Evolutionary conservation across 805 yeast genomes (phyloP).

Genomic region (Yamadazyma tumulicola): DNA sequence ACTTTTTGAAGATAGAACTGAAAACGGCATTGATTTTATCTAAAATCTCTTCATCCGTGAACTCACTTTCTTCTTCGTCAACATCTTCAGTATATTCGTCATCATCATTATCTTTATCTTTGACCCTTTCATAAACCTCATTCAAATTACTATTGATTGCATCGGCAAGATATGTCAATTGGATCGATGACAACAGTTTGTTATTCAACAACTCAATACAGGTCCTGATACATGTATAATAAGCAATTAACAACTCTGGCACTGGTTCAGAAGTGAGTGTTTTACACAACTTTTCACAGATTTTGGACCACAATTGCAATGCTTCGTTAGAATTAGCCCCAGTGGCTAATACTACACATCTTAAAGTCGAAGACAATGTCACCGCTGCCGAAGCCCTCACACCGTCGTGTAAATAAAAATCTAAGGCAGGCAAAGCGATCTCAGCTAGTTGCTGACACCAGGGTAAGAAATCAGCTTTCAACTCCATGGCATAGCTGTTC

Average conservation of each 20-base stretch:
- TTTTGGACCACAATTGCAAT: slow-evolving; percentile 65
- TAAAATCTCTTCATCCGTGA: slow-evolving; percentile 85
- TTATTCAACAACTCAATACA: slow-evolving; percentile 68
- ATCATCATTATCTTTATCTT: slow-evolving; percentile 62
- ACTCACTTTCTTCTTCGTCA: slow-evolving; percentile 79
- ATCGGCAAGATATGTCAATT: slow-evolving; percentile 53
- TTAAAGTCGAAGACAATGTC: slow-evolving; percentile 72
- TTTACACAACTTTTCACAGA: slow-evolving; percentile 63
- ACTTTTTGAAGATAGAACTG: slow-evolving; percentile 63
- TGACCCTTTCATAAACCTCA: slow-evolving; percentile 69
- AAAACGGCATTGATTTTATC: slow-evolving; percentile 82
- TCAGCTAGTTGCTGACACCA: slow-evolving; percentile 80
- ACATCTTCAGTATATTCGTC: slow-evolving; percentile 87
- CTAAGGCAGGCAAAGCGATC: slow-evolving; percentile 82
- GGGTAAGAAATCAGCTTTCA: slow-evolving; percentile 78
- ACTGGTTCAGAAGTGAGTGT: slow-evolving; percentile 77
- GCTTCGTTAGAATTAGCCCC: slow-evolving; percentile 60
- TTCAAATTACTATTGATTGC: slow-evolving; percentile 58
- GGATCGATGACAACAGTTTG: slow-evolving; percentile 51
- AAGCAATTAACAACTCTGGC: slow-evolving; percentile 75
- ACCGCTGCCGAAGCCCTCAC: slow-evolving; percentile 90
- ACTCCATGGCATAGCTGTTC: slow-evolving; percentile 77
- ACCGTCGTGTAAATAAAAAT: slow-evolving; percentile 89
- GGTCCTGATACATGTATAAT: slow-evolving; percentile 67
- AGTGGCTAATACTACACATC: slow-evolving; percentile 55